Base-by-base conservation (phyloP, 2,329 filamentous ascomycete species). In the Domatiomyces globalis region DNA sequence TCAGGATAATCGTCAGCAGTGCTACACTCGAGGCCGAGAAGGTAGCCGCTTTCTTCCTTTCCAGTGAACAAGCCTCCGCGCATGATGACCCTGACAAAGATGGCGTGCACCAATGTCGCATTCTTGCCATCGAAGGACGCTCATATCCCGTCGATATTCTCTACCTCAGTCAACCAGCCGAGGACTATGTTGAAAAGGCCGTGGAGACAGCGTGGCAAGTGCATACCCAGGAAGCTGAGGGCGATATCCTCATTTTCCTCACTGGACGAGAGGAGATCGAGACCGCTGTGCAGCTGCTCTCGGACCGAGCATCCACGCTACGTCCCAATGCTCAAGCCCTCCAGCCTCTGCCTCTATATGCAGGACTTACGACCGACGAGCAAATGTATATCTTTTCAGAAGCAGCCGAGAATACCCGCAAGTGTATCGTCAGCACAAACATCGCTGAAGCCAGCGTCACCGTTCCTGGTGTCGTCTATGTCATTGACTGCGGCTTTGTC, bases 361-460 rank as follows among this genome's bases (percentile, higher is more conserved):
- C 92, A 4, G 92, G 90, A 1, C 76, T 96, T 5, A 80, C 87
- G 1, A 87, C 84, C 7, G 89, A 95, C 57, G 83, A 95, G 62
- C 92, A 96, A 64, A 90, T 95, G 80, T 89, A 89, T 58, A 84
- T 96, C 43, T 96, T 96, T 64, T 87, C 95, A 61, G 81, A 84
- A 50, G 73, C 88, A 1, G 81, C 86, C 0, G 81, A 86, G 54
- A 83, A 89, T 53, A 89, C 83, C 1, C 79, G 92, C 43, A 96
- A 96, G 64, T 85, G 95, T 42, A 85, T 98, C 36, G 83, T 95
- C 58, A 84, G 87, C 3, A 96, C 92, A 53, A 96, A 96, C 64
- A 95, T 96, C 57, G 88, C 92, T 10, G 92, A 98, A 71, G 90
- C 92, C 4, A 95, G 87, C 1, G 84, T 98, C 44, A 96, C 92